phyloP scores from a whole-genome alignment of 345 rosid species.

The Eucalyptus cloeziana region DNA sequence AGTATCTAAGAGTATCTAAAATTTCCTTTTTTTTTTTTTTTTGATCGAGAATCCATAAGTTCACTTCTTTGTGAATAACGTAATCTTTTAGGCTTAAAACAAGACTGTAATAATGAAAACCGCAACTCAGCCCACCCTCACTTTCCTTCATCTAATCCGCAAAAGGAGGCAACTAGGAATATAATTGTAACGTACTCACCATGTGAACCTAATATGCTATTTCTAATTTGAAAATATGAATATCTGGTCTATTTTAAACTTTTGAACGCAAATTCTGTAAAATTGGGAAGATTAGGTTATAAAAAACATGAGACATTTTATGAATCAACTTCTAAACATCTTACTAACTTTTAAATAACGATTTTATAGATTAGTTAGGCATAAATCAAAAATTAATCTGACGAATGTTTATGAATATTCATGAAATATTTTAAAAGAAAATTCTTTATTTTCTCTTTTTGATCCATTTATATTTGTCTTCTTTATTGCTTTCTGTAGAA shows the following conservation, averaged over 20 bases:
- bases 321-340: neutral
- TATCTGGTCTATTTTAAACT: neutral
- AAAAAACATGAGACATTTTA: neutral
- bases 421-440: too few relatives aligned
- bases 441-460: too few relatives aligned
- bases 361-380: neutral
- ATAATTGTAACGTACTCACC: neutral
- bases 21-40: too few relatives aligned
- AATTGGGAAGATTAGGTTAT: neutral
- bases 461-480: too few relatives aligned
- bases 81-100: neutral
- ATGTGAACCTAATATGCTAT: neutral
- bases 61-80: neutral
- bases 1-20: neutral
- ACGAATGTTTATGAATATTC: too few relatives aligned
- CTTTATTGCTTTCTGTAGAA: too few relatives aligned
- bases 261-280: neutral
- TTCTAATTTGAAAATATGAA: neutral
- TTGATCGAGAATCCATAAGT: neutral
- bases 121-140: neutral
- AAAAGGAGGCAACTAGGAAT: neutral
- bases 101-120: neutral
- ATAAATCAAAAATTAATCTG: neutral
- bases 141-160: neutral
- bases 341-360: neutral